A percentile compares a stretch with the other conserved stretches of the same genome.
Evolutionary conservation across 805 yeast genomes (phyloP).

Genomic region (Candida germanica): DNA sequence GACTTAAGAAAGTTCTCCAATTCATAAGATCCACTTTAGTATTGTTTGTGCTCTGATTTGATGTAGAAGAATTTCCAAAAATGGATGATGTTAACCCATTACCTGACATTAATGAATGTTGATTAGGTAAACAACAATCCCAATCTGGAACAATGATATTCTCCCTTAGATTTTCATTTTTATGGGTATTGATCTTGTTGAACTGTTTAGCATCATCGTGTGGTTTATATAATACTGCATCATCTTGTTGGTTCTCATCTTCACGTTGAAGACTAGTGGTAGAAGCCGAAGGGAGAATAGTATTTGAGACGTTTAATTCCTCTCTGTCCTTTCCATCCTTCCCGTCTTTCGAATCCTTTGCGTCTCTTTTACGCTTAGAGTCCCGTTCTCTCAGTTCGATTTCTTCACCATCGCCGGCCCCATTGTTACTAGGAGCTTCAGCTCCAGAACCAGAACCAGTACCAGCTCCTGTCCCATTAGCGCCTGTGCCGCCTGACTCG

Average conservation of each 20-base stretch:
- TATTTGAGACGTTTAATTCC: constrained; percentile 20
- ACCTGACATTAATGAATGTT: constrained; percentile 14
- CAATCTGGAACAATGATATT: constrained; percentile 43
- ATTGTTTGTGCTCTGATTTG: constrained; percentile 17
- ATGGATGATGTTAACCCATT: constrained; percentile 16
- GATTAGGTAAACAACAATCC: constrained; percentile 35
- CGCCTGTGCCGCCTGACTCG: constrained; percentile 1
- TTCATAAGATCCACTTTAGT: constrained; percentile 29
- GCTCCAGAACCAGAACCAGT: too few relatives aligned
- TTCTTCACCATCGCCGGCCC: constrained; percentile 11
- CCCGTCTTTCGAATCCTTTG: not conserved
- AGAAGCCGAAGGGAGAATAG: constrained; percentile 31
- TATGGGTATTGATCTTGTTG: constrained; percentile 41
- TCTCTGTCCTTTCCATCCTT: constrained; percentile 11
- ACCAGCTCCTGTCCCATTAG: too few relatives aligned
- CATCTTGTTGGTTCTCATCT: constrained; percentile 22
- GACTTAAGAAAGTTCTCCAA: constrained; percentile 35
- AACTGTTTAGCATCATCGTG: constrained; percentile 40
- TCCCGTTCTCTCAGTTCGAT: constrained; percentile 8
- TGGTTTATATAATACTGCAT: constrained; percentile 44
- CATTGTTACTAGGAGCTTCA: too few relatives aligned
- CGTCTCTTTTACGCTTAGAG: constrained; percentile 1
- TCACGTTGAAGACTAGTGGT: not conserved
- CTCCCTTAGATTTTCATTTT: constrained; percentile 39
- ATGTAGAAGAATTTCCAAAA: constrained; percentile 25